Base-by-base conservation (phyloP, 2,329 filamentous ascomycete species). In the Metarhizium robertsii region DNA sequence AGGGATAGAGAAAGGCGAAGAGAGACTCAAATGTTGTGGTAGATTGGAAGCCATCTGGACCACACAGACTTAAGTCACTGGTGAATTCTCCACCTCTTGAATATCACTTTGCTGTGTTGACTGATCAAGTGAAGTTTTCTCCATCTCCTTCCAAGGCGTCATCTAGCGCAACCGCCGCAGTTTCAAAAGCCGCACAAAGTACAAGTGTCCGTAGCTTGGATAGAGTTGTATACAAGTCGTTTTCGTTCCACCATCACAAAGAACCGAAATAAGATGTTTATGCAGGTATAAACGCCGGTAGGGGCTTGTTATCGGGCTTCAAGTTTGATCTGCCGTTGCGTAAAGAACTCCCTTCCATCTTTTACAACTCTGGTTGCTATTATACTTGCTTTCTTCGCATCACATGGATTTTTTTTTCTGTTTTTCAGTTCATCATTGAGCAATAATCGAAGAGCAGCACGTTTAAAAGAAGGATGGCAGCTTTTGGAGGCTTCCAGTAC, bases 231-330 rank as follows among this genome's bases (percentile, higher is more conserved):
- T 34, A 1, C 1, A 7, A 2, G 3, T 34, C 32, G 32, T 8
- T 34, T 8, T 34, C 32, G 32, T 8, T 11, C 10, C 32, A 34
- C 10, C 3, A 34, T 34, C 2, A 34, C 1, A 11, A 34, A 11
- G 32, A 34, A 2, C 10, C 32, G 32, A 1, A 34, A 7, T 34
- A 34, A 11, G 32, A 2, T 34, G 32, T 34, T 1, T 34, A 11
- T 34, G 32, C n/a, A 46, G 18, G 18, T 2, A 8, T 46, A 46
- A 8, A 46, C n/a, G 2, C 18, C 18, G 18, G 5, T 11, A 4
- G 4, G 10, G 43, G 11, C 1, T 2, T 13, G 0, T n/a, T 7
- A 20, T n/a, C 10, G 43, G 1, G 1, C 6, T n/a, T 4, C 0
- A 10, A 8, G n/a, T 18, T 46, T 25, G 6, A 18, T 1, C 7